These are phyloP conservation scores for Stylonectria norvegica DNA, from an alignment of 2,329 filamentous ascomycete species.

Conservation along the genomic window DNA sequence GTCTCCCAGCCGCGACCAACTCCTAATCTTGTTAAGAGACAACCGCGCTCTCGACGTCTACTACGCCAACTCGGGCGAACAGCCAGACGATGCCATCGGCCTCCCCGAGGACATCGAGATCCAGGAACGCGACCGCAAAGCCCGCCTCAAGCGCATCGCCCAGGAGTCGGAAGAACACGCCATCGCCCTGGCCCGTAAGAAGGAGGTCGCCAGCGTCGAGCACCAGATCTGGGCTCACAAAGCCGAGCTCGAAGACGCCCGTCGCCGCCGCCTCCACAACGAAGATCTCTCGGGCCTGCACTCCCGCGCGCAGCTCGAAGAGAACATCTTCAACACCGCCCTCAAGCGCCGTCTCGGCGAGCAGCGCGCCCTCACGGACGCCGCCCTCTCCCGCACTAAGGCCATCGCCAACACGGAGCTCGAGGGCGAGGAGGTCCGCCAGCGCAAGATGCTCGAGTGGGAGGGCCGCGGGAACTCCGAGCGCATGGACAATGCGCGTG, in stretches of 20 bases:
- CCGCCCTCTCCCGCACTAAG: conserved; percentile 41
- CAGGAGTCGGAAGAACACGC: conserved; percentile 49
- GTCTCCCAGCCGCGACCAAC: conserved; percentile 37
- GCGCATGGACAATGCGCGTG: conserved; percentile 46
- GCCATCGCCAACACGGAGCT: conserved; percentile 47
- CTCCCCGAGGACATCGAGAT: conserved; percentile 49
- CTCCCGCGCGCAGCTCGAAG: conserved; percentile 46
- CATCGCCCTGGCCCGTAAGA: conserved; percentile 45
- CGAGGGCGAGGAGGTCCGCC: conserved; percentile 42
- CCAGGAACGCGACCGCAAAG: conserved; percentile 49
- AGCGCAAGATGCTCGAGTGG: conserved; percentile 46
- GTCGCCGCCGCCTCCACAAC: conserved; percentile 43
- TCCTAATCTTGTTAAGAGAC: conserved; percentile 47
- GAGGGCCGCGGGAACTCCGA: conserved; percentile 45
- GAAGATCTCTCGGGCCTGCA: conserved; percentile 44
- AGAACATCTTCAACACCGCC: conserved; percentile 34
- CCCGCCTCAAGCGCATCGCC: conserved; percentile 42
- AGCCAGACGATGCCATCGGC: conserved; percentile 51
- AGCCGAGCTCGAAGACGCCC: conserved; percentile 50
- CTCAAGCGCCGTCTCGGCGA: conserved; percentile 40
- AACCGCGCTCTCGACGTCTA: conserved; percentile 53
- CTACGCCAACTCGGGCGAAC: conserved; percentile 51
- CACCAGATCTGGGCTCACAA: conserved; percentile 48
- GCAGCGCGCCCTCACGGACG: conserved; percentile 46
- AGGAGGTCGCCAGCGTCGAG: conserved; percentile 51